A percentile compares a stretch with the other conserved stretches of the same genome.
Evolutionary conservation across 2,329 filamentous ascomycete genomes (phyloP).

Genomic region (Phoma herbarum): DNA sequence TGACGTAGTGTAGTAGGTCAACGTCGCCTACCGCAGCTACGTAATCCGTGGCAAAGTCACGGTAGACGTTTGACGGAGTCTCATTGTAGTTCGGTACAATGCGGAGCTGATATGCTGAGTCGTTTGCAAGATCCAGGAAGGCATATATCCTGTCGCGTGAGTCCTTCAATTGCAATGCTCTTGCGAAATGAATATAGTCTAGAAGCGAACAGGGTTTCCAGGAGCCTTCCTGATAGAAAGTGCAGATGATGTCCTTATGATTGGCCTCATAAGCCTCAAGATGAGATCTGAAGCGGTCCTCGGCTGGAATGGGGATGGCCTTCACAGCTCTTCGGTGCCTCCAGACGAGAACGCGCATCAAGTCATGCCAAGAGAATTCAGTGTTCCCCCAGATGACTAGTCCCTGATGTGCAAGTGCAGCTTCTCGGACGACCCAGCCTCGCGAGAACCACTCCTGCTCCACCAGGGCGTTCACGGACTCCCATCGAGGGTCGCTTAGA

Average conservation of each 20-base stretch:
- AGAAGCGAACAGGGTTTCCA: slow-evolving; percentile 7
- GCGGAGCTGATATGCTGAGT: slow-evolving; percentile 2
- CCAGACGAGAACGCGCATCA: slow-evolving; percentile 13
- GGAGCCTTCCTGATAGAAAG: slow-evolving; percentile 6
- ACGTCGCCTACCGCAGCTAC: slow-evolving; percentile 5
- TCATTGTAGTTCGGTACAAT: slow-evolving; percentile 21
- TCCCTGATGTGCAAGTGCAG: slow-evolving; percentile 3
- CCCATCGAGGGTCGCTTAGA: not conserved
- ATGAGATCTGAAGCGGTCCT: slow-evolving; percentile 10
- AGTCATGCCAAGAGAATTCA: slow-evolving; percentile 8
- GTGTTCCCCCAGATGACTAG: slow-evolving; percentile 13
- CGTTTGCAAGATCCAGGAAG: slow-evolving; percentile 22
- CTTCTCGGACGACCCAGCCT: not conserved
- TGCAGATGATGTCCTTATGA: slow-evolving; percentile 3
- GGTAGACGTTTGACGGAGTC: slow-evolving; percentile 16
- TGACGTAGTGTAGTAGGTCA: slow-evolving; percentile 17
- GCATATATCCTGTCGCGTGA: slow-evolving; percentile 23
- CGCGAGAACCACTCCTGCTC: not conserved
- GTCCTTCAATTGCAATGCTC: slow-evolving; percentile 11
- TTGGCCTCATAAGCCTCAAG: slow-evolving; percentile 7
- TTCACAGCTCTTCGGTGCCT: slow-evolving; percentile 6
- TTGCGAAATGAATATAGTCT: slow-evolving; percentile 23
- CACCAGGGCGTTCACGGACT: not conserved
- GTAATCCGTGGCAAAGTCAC: slow-evolving; percentile 17
- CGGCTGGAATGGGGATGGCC: slow-evolving; percentile 5